Base-by-base conservation (phyloP, 1,284 basidiomycete genomes). In the Ceratobasidium sp. region DNA sequence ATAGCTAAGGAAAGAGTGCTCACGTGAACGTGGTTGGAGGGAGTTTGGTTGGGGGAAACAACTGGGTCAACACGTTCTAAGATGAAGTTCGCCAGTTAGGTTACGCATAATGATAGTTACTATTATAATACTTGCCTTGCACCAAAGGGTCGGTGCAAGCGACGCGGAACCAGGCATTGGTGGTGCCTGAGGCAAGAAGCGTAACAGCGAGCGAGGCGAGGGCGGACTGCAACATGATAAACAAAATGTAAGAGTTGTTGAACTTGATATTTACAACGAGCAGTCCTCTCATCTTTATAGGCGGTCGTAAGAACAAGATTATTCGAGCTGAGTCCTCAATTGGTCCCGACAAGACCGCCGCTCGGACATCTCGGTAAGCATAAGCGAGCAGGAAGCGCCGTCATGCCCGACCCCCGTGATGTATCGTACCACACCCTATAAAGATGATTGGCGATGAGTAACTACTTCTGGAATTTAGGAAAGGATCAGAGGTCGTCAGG, bases 41-140 rank as follows among this genome's bases (percentile, higher is more conserved):
- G 82, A 6, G 79, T 77, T n/a, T 75, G 72, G 30, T 81, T 82
- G 1, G 85, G 84, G 13, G 78, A 80, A 44, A 85, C 79, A 74
- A 86, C 84, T 23, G 84, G 82, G 74, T 87, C 85, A 41, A 84
- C 77, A 46, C 85, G 82, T 63, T 84, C 84, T 69, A 14, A 28
- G 46, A 21, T 41, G 18, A 44, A n/a, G n/a, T n/a, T 43, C 13
- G 28, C 23, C 6, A 59, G 26, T 32, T 1, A 58, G 38, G n/a
- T 26, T 18, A 26, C 18, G 16, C 13, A 26, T 44, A 3, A 11
- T 16, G 7, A 1, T n/a, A 26, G 11, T 26, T 0, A 21, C 21
- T 4, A 38, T 6, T 9, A 35, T 16, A 6, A 13, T 8, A 43
- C 64, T 44, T 3, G 46, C 64, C 43, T 81, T 69, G 18, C 1